Conservation (phyloP, 495 filamentous ascomycete genomes). For the Cairneyella variabilis region DNA sequence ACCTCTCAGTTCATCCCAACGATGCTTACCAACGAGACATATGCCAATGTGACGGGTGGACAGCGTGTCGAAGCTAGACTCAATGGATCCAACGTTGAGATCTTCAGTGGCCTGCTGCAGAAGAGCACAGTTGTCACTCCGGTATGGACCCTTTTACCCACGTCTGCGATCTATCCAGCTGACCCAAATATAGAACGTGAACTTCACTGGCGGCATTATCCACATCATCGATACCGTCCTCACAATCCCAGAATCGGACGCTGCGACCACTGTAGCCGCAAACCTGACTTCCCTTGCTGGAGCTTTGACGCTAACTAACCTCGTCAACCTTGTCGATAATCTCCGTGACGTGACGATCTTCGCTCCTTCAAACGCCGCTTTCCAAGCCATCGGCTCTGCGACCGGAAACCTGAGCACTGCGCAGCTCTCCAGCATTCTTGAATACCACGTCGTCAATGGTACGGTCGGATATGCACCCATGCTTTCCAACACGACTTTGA, state of each 20-base stretch:
- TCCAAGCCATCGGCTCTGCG: constrained; percentile 51
- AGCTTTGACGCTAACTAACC: constrained; percentile 44
- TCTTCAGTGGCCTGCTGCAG: constrained; percentile 34
- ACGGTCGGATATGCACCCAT: constrained; percentile 47
- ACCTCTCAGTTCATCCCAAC: constrained; percentile 51
- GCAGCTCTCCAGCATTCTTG: constrained; percentile 44
- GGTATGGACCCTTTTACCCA: constrained; percentile 22
- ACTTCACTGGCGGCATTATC: constrained; percentile 59
- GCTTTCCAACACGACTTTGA: constrained; percentile 38
- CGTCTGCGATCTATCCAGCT: not conserved
- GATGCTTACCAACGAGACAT: constrained; percentile 44
- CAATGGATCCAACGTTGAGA: constrained; percentile 29
- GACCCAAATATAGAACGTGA: constrained; percentile 35
- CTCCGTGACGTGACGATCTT: constrained; percentile 59
- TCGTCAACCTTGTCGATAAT: constrained; percentile 41
- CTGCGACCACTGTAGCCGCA: constrained; percentile 41
- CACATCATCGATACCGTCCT: constrained; percentile 61
- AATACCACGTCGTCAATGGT: constrained; percentile 56
- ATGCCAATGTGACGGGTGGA: constrained; percentile 34
- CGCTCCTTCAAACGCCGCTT: constrained; percentile 56
- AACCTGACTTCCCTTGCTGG: constrained; percentile 54
- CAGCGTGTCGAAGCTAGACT: constrained; percentile 32
- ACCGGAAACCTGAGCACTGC: constrained; percentile 38
- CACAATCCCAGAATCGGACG: constrained; percentile 48
- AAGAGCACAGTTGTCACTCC: constrained; percentile 32